phyloP scores from a whole-genome alignment of 768 basidiomycete genomes.

The Phylloporus arenicola region DNA sequence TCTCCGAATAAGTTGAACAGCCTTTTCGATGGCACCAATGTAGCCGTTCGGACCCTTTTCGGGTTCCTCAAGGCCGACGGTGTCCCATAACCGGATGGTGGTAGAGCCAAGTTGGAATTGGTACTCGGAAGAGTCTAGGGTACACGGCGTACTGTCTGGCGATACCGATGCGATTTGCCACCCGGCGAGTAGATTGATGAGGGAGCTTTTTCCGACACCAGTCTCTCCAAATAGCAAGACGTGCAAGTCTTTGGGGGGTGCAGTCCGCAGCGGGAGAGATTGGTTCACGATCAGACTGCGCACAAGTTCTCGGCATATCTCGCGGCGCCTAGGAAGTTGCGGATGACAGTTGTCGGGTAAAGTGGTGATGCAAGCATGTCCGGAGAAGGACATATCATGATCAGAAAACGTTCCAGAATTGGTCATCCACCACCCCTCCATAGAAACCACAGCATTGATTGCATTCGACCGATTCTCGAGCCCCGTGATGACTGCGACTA shows the following conservation, averaged over 20 bases:
- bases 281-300: conserved; percentile 14
- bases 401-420: conserved; percentile 25
- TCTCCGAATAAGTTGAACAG: conserved; percentile 30
- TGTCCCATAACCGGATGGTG: conserved; percentile 30
- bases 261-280: conserved; percentile 15
- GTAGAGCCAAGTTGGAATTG: conserved; percentile 18
- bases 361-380: conserved; percentile 37
- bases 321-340: conserved; percentile 16
- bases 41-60: conserved; percentile 15
- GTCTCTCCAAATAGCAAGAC: conserved; percentile 39
- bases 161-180: conserved; percentile 21
- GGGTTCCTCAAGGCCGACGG: conserved; percentile 30
- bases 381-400: conserved; percentile 29
- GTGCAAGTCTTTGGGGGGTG: conserved; percentile 22
- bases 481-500: conserved; percentile 29
- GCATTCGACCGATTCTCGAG: conserved; percentile 23
- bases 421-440: conserved; percentile 36
- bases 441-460: conserved; percentile 13
- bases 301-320: conserved; percentile 14
- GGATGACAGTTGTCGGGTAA: conserved; percentile 19
- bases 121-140: conserved; percentile 29
- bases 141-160: conserved; percentile 28
- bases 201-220: conserved; percentile 21
- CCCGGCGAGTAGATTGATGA: conserved; percentile 28
- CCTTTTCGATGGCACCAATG: conserved; percentile 27